phyloP scores from a whole-genome alignment of 208 protist genomes.

The Leishmania turanica region DNA sequence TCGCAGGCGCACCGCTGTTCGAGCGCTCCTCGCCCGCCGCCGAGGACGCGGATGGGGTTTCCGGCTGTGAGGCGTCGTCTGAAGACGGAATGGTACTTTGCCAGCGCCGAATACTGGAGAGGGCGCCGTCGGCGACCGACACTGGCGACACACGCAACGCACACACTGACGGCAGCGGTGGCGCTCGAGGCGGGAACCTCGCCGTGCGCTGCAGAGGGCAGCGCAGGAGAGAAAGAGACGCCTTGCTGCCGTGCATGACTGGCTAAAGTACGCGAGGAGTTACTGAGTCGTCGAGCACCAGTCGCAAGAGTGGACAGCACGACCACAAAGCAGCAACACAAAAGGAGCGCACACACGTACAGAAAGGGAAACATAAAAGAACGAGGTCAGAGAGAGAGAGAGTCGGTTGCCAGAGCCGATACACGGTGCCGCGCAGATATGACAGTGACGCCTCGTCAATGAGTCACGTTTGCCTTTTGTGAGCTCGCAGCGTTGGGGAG shows the following conservation, averaged over 20 bases:
- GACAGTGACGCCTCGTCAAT: background rate
- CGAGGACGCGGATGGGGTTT: background rate
- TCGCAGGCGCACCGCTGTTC: conserved; percentile 26
- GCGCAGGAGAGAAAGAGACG: conserved; percentile 11
- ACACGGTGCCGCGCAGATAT: background rate
- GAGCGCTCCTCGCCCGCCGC: background rate
- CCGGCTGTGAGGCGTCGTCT: conserved; percentile 5
- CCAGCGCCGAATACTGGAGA: conserved; percentile 11
- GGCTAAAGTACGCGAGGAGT: background rate
- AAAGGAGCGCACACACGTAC: background rate
- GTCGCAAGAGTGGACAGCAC: background rate
- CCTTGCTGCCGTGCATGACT: conserved; percentile 17
- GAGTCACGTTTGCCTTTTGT: background rate
- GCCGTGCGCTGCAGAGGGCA: background rate
- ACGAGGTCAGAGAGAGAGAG: background rate
- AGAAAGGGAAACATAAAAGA: background rate
- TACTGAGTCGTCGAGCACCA: background rate
- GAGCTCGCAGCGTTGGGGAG: background rate
- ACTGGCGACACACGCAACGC: background rate
- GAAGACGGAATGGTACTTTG: background rate
- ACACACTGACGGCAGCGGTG: background rate
- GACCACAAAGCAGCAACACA: background rate
- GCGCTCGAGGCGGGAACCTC: background rate
- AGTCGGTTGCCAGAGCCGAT: background rate
- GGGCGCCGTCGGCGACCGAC: background rate